Conservation (phyloP, 2,329 filamentous ascomycete genomes). For the Laburnicola sp. region DNA sequence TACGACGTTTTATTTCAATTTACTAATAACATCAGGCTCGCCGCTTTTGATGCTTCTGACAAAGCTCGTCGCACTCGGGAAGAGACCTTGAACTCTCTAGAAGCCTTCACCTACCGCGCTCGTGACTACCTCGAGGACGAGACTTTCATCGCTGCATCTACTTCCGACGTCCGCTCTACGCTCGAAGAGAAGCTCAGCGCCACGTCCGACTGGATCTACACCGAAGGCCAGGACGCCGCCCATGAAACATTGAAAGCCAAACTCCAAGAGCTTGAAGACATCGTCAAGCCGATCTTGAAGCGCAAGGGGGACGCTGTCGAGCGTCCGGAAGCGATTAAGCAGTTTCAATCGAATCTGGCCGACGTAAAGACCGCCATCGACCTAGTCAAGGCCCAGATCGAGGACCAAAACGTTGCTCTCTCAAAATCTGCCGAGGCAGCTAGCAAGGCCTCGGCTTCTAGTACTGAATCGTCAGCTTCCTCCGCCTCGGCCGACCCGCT, state of each 20-base stretch:
- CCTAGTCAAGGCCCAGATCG: slow-evolving; percentile 71
- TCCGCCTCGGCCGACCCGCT: slow-evolving; percentile 56
- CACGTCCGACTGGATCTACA: slow-evolving; percentile 88
- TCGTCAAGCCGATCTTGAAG: slow-evolving; percentile 76
- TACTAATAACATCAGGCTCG: slow-evolving; percentile 59
- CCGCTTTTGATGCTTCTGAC: slow-evolving; percentile 85
- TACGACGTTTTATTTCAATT: too few species aligned
- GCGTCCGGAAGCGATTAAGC: slow-evolving; percentile 70
- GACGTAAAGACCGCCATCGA: slow-evolving; percentile 71
- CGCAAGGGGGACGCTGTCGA: slow-evolving; percentile 72
- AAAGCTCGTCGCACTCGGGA: slow-evolving; percentile 74
- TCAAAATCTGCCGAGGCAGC: slow-evolving; percentile 42
- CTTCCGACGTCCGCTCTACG: slow-evolving; percentile 65
- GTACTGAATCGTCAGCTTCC: slow-evolving; percentile 49
- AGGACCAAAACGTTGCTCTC: slow-evolving; percentile 64
- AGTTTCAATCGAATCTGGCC: slow-evolving; percentile 70
- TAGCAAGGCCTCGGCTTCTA: slow-evolving; percentile 48
- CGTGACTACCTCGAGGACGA: slow-evolving; percentile 81
- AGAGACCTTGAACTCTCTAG: slow-evolving; percentile 89
- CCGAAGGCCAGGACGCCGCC: slow-evolving; percentile 75
- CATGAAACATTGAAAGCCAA: slow-evolving; percentile 75
- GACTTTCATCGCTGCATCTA: slow-evolving; percentile 72
- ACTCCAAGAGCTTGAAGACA: slow-evolving; percentile 73
- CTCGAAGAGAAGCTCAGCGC: slow-evolving; percentile 70
- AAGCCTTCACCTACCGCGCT: slow-evolving; percentile 86